These are phyloP conservation scores for Eucalyptus marginata DNA, from an alignment of 345 rosid genomes.

Conservation along the genomic window DNA sequence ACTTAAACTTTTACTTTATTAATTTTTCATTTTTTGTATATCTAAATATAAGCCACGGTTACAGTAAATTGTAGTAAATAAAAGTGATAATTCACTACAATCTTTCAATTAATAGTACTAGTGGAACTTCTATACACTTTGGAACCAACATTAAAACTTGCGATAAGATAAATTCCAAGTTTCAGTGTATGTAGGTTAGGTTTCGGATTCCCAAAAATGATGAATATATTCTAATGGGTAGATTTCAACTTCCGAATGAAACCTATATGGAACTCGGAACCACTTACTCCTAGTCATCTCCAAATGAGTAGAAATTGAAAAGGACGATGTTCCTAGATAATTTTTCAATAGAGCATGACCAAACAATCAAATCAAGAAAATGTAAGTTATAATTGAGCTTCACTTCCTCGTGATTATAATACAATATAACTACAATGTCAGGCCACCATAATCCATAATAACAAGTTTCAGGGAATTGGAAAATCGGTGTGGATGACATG, in stretches of 20 bases:
- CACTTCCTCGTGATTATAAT: neutral
- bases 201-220: fast-evolving
- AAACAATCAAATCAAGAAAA: neutral
- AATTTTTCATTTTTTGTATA: too few species aligned
- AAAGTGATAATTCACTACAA: too few species aligned
- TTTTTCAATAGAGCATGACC: neutral
- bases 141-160: too few species aligned
- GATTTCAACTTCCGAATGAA: fast-evolving
- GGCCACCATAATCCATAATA: neutral
- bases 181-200: too few species aligned
- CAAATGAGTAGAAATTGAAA: neutral
- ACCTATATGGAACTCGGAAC: fast-evolving
- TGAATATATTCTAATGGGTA: too few species aligned
- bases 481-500: neutral
- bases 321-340: fast-evolving
- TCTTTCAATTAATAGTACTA: fast-evolving
- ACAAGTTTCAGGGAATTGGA: neutral
- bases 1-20: too few species aligned
- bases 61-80: too few species aligned
- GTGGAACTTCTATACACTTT: too few species aligned
- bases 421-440: too few species aligned
- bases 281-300: too few species aligned
- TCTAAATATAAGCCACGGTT: too few species aligned
- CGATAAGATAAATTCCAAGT: too few species aligned
- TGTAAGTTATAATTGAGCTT: neutral